A percentile compares a stretch with the other conserved stretches of the same genome.
Evolutionary conservation across 2,329 filamentous ascomycete species (phyloP).

Genomic region (Pestalotiopsis sp.): DNA sequence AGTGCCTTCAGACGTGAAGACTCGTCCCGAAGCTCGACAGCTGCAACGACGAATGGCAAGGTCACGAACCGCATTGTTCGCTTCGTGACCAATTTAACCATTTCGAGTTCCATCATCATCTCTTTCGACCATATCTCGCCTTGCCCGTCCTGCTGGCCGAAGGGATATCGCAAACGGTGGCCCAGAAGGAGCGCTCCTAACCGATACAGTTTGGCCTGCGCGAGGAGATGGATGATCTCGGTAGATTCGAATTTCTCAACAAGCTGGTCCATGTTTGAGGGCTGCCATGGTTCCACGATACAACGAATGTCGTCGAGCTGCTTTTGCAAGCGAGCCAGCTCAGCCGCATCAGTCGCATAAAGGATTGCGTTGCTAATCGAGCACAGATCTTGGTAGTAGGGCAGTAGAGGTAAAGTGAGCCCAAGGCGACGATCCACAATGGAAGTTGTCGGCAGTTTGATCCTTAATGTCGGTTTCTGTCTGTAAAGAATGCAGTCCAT

Average conservation of each 20-base stretch:
- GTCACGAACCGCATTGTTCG: conserved; percentile 25
- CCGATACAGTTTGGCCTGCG: conserved; percentile 29
- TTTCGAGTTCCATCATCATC: conserved; percentile 26
- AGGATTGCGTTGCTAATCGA: conserved; percentile 23
- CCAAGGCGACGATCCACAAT: conserved; percentile 24
- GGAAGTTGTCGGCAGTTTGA: conserved; percentile 12
- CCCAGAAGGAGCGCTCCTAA: conserved; percentile 25
- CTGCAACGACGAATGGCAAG: conserved; percentile 28
- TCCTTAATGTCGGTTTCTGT: conserved; percentile 21
- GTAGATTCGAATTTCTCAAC: conserved; percentile 20
- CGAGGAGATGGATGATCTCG: conserved; percentile 26
- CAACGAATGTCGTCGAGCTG: conserved; percentile 21
- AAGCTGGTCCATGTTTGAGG: conserved; percentile 20
- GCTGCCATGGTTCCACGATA: conserved; percentile 25
- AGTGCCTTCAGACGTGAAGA: conserved; percentile 19
- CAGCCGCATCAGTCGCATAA: conserved; percentile 14
- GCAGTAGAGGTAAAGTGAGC: conserved; percentile 26
- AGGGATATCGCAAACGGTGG: conserved; percentile 24
- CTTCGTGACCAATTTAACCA: conserved; percentile 21
- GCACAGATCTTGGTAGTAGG: conserved; percentile 29
- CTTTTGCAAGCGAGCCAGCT: conserved; percentile 17
- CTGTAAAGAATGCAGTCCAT: conserved; percentile 28
- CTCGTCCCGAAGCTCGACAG: conserved; percentile 22
- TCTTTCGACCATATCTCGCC: conserved; percentile 29
- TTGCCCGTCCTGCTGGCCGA: conserved; percentile 24